Evolutionary conservation across 805 yeast species (phyloP), one percentile per base, ranked within the genome.

Genomic region (Clavispora fructus): DNA sequence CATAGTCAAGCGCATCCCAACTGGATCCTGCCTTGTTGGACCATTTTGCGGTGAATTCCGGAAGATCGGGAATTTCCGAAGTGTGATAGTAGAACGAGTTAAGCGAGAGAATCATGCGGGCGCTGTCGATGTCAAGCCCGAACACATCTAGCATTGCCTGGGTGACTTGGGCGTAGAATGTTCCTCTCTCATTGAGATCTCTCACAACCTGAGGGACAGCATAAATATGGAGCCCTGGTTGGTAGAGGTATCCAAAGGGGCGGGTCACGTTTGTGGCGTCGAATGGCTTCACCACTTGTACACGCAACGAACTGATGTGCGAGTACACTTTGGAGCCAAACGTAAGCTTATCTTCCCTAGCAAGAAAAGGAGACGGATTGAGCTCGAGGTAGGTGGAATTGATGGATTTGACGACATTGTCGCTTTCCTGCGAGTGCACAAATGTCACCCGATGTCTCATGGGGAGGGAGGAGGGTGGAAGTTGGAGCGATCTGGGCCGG

Each of bases 11-110:
- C 14, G 49, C 43, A 14, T 37, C 35, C 52, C 52, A 55, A 25
- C 37, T 25, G 32, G 30, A 14, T 7, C 31, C 41, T 8, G 19
- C 41, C 32, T 28, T 23, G 28, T 31, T 19, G 19, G 33, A 25
- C 38, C 25, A 13, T 23, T 31, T 26, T 7, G 43, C 26, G 28
- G 23, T 19, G 7, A 17, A 5, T 7, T 27, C 11, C 2, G 35
- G 30, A 9, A 35, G 23, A n/a, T 30, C 31, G n/a, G 35, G 35
- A 17, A 17, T 17, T 10, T 14, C 42, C 7, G 41, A 25, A 5
- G 50, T 32, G 43, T 67, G 63, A 47, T 52, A 62, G 41, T 62
- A 61, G 26, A 67, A 56, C 7, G 74, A 53, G 40, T 66, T 65
- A 47, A 57, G 46, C 4, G 62, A 58, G 7, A 49, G 54, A 13